Evolutionary conservation across 1,284 basidiomycete genomes (phyloP).

Genomic region (Boletus sp.): DNA sequence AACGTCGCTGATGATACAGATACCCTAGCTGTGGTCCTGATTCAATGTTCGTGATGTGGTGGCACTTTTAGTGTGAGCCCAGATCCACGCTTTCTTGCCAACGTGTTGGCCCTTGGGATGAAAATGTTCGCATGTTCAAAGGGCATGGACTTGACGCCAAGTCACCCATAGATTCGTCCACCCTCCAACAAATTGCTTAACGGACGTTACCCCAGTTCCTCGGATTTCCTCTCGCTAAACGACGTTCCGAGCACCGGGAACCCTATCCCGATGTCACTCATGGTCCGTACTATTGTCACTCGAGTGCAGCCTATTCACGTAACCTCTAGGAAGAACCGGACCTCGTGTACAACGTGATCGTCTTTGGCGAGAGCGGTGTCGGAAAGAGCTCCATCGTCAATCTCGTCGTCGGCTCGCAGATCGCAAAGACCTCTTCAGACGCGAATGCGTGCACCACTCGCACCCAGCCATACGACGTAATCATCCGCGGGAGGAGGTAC

Average conservation of each 20-base stretch:
- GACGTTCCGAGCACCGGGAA: neutral
- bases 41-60: neutral
- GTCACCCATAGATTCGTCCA: neutral
- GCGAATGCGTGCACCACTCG: conserved; percentile 28
- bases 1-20: neutral
- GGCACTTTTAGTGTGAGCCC: neutral
- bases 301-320: conserved; percentile 5
- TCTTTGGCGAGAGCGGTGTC: conserved; percentile 32
- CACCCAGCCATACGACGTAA: conserved; percentile 18
- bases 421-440: conserved; percentile 30
- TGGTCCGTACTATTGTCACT: conserved; percentile 19
- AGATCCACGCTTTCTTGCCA: conserved; percentile 5
- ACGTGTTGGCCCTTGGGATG: conserved; percentile 19
- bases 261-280: conserved; percentile 1
- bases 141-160: conserved; percentile 3
- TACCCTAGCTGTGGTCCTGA: neutral
- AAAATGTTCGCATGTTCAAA: neutral
- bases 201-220: neutral
- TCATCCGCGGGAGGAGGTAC: conserved; percentile 20
- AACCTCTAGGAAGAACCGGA: conserved; percentile 8
- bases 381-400: conserved; percentile 35
- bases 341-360: conserved; percentile 26
- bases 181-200: neutral
- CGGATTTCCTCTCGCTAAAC: neutral
- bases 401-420: conserved; percentile 23